A percentile compares a stretch with the other conserved stretches of the same genome.
phyloP scores from a whole-genome alignment of 2,329 filamentous ascomycete species.

The Cercospora beticola region DNA sequence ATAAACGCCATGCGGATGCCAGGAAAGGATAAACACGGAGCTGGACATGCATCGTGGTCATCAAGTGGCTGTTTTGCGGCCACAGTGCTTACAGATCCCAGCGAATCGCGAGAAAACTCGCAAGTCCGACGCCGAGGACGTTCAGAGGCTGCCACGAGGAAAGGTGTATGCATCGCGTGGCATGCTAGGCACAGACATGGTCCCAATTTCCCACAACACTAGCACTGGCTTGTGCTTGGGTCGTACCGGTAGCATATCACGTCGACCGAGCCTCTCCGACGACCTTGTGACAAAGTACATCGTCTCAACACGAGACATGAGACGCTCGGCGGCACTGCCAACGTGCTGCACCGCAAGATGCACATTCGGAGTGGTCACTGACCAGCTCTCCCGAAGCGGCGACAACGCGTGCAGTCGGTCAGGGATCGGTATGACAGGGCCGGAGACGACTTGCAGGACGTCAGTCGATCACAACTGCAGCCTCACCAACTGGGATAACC shows the following conservation, averaged over 20 bases:
- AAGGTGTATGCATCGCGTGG: slow-evolving; percentile 3
- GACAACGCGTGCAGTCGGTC: not conserved
- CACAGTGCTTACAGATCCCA: not conserved
- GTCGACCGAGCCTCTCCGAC: slow-evolving; percentile 4
- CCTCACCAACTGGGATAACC: not conserved
- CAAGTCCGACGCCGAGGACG: slow-evolving; percentile 3
- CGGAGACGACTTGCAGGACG: not conserved
- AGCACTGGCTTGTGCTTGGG: not conserved
- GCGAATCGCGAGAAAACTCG: slow-evolving; percentile 7
- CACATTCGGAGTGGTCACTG: not conserved
- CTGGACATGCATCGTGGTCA: not conserved
- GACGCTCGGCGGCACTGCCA: not conserved
- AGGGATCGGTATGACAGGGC: not conserved
- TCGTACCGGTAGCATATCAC: not conserved
- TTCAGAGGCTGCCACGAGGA: slow-evolving; percentile 11
- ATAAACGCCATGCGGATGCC: not conserved
- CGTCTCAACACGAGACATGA: not conserved
- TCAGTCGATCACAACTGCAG: not conserved
- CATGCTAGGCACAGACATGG: not conserved
- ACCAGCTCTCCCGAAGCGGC: not conserved
- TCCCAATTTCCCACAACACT: not conserved
- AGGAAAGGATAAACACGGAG: not conserved
- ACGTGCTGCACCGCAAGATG: not conserved
- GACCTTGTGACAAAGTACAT: not conserved
- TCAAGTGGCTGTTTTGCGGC: not conserved